Evolutionary conservation across 495 filamentous ascomycete species (phyloP), one percentile per base, ranked within the genome.

Genomic region (Xylaria telfairii): DNA sequence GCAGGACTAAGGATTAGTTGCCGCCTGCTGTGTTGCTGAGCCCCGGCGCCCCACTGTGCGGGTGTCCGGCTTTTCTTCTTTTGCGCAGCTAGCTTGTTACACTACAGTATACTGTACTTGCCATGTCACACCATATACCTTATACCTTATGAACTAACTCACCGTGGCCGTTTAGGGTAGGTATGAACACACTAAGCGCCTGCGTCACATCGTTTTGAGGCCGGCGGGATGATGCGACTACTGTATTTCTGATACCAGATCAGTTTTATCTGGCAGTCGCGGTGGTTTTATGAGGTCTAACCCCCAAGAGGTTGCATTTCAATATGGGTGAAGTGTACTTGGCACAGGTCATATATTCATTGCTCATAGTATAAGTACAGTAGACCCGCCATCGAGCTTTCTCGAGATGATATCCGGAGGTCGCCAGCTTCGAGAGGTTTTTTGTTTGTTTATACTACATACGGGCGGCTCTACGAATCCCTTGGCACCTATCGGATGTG

Each of bases 141-240:
- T n/a, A n/a, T n/a, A n/a, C n/a, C n/a, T n/a, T n/a, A n/a, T n/a
- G n/a, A n/a, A n/a, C 34, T 15, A 57, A 34, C 53, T 57, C 53
- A 34, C 53, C 28, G 13, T 57, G 53, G n/a, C 28, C 1, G 5
- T 57, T 8, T 32, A 57, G 28, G 49, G 28, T 57, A 57, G 49
- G 28, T 57, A 57, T 6, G 28, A 57, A 57, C n/a, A n/a, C n/a
- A n/a, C n/a, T 57, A 32, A 34, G 53, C 53, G 53, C 53, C n/a
- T n/a, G 30, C 10, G 53, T 57, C 53, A 19, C 53, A 57, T 57
- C 53, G 13, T 56, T 56, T 32, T 30, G 26, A 56, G 26, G 26
- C 26, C 26, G 7, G 12, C 15, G 15, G 53, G 53, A 17, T 12
- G 28, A 32, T 17, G 12, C 12, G 26, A 32, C 53, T 56, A 32